Conservation (phyloP, 352 stramenopile species). For the Phytophthora pseudosyringae region DNA sequence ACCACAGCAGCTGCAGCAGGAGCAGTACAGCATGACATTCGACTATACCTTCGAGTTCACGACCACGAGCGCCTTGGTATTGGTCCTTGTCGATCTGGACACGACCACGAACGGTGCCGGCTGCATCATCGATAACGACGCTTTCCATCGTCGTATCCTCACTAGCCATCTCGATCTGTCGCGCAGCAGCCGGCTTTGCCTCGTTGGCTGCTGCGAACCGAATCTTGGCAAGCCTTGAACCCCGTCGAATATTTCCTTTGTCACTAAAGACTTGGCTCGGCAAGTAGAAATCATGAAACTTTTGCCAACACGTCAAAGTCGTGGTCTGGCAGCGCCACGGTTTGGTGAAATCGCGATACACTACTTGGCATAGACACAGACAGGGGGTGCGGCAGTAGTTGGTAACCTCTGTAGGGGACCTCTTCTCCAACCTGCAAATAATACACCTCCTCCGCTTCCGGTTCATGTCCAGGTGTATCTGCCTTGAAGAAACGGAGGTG, state of each 20-base stretch:
- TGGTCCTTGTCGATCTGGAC: too few species aligned
- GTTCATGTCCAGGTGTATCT: not conserved
- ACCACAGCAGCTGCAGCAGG: too few species aligned
- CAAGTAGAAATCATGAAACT: slow-evolving; percentile 11
- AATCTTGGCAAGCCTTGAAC: too few species aligned
- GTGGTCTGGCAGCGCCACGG: not conserved
- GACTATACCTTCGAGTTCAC: too few species aligned
- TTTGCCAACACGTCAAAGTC: slow-evolving; percentile 14
- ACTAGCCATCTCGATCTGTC: too few species aligned
- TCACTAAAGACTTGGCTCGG: not conserved
- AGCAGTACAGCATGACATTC: too few species aligned
- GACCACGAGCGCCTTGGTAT: too few species aligned
- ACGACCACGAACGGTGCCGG: too few species aligned
- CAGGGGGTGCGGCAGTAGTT: slow-evolving; percentile 5
- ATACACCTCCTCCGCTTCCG: not conserved
- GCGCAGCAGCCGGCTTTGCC: too few species aligned
- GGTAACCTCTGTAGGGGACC: slow-evolving; percentile 4
- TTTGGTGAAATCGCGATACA: not conserved
- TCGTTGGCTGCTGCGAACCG: too few species aligned
- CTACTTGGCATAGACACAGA: slow-evolving; percentile 1
- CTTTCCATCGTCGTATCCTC: too few species aligned
- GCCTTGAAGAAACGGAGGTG: not conserved
- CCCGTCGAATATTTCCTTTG: slow-evolving; percentile 8
- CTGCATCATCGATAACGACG: too few species aligned
- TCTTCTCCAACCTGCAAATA: slow-evolving; percentile 4